phyloP scores from a whole-genome alignment of 176 grass and related monocot genomes.

The Dendrocalamus sinicus region DNA sequence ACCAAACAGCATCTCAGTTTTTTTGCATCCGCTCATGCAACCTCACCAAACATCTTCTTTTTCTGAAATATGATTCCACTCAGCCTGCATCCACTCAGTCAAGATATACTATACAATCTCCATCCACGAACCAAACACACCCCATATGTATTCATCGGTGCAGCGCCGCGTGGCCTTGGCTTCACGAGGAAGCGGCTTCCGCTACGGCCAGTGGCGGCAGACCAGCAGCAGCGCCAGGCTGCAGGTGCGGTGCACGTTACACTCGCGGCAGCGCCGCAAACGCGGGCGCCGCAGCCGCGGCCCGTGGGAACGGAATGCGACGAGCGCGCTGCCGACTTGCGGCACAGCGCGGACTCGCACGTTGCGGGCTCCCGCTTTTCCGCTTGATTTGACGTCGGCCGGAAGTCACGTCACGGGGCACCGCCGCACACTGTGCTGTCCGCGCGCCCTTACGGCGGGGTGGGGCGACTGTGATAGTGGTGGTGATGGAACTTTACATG shows the following conservation, averaged over 20 bases:
- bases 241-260: neutral
- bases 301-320: conserved; percentile 23
- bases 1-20: too few relatives aligned
- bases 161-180: neutral
- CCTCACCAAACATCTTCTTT: too few relatives aligned
- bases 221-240: neutral
- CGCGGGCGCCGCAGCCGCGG: conserved; percentile 4
- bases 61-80: too few relatives aligned
- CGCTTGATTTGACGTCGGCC: neutral
- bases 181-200: neutral
- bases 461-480: neutral
- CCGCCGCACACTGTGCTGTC: conserved; percentile 5
- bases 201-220: neutral
- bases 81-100: too few relatives aligned
- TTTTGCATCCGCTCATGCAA: too few relatives aligned
- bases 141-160: too few relatives aligned
- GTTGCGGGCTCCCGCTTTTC: neutral
- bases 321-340: conserved; percentile 32
- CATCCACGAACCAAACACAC: too few relatives aligned
- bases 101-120: too few relatives aligned
- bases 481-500: neutral
- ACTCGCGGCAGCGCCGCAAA: conserved; percentile 31
- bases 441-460: neutral
- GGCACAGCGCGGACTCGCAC: neutral
- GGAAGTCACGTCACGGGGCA: neutral